These are phyloP conservation scores for Linum trigynum DNA, from an alignment of 345 rosid genomes.

Conservation along the genomic window DNA sequence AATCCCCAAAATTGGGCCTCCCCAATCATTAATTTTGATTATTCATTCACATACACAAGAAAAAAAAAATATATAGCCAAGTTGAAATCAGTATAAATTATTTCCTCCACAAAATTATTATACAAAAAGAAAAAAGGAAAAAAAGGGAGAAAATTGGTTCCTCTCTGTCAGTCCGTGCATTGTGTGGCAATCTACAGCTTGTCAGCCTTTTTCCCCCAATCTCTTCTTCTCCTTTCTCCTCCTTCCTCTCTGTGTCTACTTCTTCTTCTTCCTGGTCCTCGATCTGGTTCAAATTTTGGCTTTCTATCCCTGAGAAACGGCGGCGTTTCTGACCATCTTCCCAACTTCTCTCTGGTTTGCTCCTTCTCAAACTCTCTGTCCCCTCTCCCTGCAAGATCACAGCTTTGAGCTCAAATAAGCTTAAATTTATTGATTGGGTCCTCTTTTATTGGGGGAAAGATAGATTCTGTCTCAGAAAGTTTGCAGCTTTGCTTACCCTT, in stretches of 20 bases:
- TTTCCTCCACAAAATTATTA: background rate
- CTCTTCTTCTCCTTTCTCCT: background rate
- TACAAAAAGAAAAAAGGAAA: background rate
- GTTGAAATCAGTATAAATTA: background rate
- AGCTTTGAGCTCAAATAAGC: background rate
- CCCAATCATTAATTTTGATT: background rate
- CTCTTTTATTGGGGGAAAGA: background rate
- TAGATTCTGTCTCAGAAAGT: background rate
- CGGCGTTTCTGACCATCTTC: too few species aligned
- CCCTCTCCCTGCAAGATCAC: background rate
- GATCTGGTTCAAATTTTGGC: background rate
- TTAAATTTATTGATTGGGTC: background rate
- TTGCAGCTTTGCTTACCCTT: background rate
- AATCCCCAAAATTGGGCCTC: background rate
- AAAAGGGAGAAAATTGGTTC: background rate
- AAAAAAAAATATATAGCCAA: too few species aligned
- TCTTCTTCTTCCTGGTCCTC: background rate
- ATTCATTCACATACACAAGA: too few species aligned
- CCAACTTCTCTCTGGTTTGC: background rate
- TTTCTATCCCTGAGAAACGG: background rate
- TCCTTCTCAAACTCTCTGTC: background rate
- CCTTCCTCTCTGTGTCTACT: background rate
- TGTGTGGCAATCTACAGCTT: background rate
- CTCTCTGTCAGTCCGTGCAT: background rate
- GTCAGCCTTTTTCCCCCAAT: background rate